Base-by-base conservation (phyloP, 805 yeast genomes). In the Starmerella kuoi region DNA sequence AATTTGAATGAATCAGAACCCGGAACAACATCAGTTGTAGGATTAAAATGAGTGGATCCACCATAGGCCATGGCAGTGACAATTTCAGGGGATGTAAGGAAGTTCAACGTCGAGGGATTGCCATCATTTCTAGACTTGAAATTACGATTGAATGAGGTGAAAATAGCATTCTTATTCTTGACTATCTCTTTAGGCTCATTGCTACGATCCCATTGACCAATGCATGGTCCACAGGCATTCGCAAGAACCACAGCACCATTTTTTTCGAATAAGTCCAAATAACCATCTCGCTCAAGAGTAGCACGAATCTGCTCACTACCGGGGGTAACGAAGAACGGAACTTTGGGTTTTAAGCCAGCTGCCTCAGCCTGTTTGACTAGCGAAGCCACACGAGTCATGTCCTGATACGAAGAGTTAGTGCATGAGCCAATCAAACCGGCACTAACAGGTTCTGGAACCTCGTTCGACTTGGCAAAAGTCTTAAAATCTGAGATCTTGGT, bases 171-270 rank as follows among this genome's bases (percentile, higher is more conserved):
- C 40, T 70, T 67, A 61, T 76, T 76, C 36, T 73, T 63, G 19
- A 15, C 32, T 8, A 17, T 17, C 60, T 83, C 94, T 51, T 73
- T 71, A 40, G 61, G 59, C 44, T 61, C 66, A 27, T 60, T 53
- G 37, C 42, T 38, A 70, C 97, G 81, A 63, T 91, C 95, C 98
- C 98, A 88, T 71, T 88, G 98, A 45, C 98, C 98, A 61, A 88
- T 88, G 70, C 98, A 88, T 58, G 97, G 98, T 54, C 98, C 98
- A 73, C 98, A 88, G 18, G 98, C 98, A 63, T 88, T 88, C 41
- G 97, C 95, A 55, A 88, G 72, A 35, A 88, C 94, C 46, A 75
- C 72, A 54, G 95, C 98, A 47, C 97, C 97, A 56, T 77, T 79
- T 42, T 79, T 76, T 62, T 79, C 77, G 62, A 88, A 86, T 33